Evolutionary conservation across 202 grass and related monocot genomes (phyloP).

Genomic region (Eragrostis tef): DNA sequence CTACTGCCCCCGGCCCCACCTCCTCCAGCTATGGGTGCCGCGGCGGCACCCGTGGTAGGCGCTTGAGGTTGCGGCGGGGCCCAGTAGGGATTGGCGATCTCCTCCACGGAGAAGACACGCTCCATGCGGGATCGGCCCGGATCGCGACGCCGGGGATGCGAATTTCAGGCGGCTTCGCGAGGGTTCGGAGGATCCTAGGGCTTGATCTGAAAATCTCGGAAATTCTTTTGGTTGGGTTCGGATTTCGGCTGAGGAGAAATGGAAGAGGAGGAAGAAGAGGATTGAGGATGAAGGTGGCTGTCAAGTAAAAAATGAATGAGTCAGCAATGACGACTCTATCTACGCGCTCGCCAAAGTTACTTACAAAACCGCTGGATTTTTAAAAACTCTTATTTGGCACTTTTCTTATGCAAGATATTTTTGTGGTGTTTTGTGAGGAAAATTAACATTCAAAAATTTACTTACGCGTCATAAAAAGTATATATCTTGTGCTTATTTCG

Average conservation of each 20-base stretch:
- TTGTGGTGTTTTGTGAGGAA: too few relatives aligned
- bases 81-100: constrained; percentile 79
- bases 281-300: not conserved
- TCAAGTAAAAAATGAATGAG: constrained; percentile 16
- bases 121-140: constrained; percentile 53
- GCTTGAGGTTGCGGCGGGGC: constrained; percentile 41
- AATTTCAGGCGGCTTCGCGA: not conserved
- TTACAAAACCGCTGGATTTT: too few relatives aligned
- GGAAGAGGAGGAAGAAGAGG: not conserved
- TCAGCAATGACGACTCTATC: constrained; percentile 24
- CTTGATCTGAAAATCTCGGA: constrained; percentile 26
- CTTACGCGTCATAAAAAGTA: too few relatives aligned
- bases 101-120: constrained; percentile 80
- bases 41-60: not conserved
- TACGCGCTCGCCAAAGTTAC: not conserved
- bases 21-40: constrained; percentile 1
- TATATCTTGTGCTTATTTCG: too few relatives aligned
- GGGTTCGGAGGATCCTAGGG: constrained; percentile 27
- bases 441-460: too few relatives aligned
- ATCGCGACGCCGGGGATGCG: not conserved
- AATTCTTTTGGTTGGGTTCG: not conserved
- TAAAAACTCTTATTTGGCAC: too few relatives aligned
- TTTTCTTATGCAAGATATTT: too few relatives aligned
- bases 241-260: not conserved
- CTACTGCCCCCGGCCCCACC: not conserved